A percentile compares a stretch with the other conserved stretches of the same genome.
phyloP scores from a whole-genome alignment of 257 asterid species.

The Henckelia pumila region DNA sequence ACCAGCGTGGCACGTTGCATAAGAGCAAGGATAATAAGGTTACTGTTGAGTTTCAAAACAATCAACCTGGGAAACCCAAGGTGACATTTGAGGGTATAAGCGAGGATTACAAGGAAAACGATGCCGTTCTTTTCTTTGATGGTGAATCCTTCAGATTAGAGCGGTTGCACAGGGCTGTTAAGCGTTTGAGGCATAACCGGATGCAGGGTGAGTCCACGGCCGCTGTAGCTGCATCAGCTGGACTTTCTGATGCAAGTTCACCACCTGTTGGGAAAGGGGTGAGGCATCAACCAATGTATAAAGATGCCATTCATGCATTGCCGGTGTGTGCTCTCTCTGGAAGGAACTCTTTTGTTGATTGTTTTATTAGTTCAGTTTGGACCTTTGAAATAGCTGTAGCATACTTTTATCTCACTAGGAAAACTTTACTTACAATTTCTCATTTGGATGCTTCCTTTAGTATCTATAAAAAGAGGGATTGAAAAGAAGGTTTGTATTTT shows the following conservation, averaged over 20 bases:
- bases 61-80: constrained; percentile 85
- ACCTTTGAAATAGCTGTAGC: constrained; percentile 15
- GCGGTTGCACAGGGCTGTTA: constrained; percentile 85
- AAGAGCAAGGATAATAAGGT: constrained; percentile 87
- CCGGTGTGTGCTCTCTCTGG: constrained; percentile 47
- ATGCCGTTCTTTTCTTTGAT: constrained; percentile 88
- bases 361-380: constrained; percentile 1
- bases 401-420: neutral
- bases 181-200: constrained; percentile 81
- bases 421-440: no score
- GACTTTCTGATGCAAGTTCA: constrained; percentile 45
- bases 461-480: constrained; percentile 9
- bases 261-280: constrained; percentile 60
- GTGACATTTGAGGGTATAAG: constrained; percentile 83
- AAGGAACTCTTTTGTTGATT: constrained; percentile 18
- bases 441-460: constrained; percentile 1
- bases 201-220: constrained; percentile 67
- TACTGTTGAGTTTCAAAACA: constrained; percentile 83
- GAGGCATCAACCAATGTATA: constrained; percentile 55
- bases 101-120: constrained; percentile 92
- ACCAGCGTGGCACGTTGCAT: constrained; percentile 77
- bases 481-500: constrained; percentile 4
- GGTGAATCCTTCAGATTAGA: constrained; percentile 83
- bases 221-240: constrained; percentile 34
- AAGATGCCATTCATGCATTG: constrained; percentile 44